Evolutionary conservation across 768 basidiomycete genomes (phyloP), one percentile per base, ranked within the genome.

Genomic region (Boletus barrowsii): DNA sequence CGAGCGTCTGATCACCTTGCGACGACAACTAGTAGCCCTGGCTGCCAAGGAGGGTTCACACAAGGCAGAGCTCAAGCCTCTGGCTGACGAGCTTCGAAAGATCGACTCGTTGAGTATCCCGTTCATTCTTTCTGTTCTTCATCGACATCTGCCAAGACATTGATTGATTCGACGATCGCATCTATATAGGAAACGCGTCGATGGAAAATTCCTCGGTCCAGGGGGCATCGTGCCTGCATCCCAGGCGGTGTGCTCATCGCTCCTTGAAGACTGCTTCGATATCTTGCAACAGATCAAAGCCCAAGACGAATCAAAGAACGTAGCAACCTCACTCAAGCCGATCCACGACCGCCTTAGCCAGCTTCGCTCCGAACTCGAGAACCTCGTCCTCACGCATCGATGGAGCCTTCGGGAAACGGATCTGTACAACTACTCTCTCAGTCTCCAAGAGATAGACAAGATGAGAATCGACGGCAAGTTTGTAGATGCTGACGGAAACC

Each of bases 381-480:
- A 87, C 58, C 76, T 99, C 61, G 91, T 90, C 30, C 76, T 98
- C 60, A 98, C 97, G 1, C 97, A 96, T 69, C 86, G 97, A 35
- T 99, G 97, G 97, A 98, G 88, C 56, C 75, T 99, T 51, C 79
- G 95, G 41, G 97, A 99, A 77, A 93, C 91, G 1, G 93, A 96
- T 63, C 75, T 96, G 20, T 93, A 84, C 80, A 98, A 93, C 72
- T 98, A 96, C 72, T 91, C 92, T 20, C 77, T 93, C 49, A 91
- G 91, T 68, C 74, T 99, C 57, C 88, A 94, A 65, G 95, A 98
- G 71, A 95, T 99, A 39, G 97, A 99, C 72, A 87, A 89, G 72
- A 93, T 98, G 93, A 77, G 97, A 22, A 83, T 98, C 7, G 93
- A 98, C 58, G 97, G 97, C 53, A 96, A 97, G 73, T 99, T 98